Percentiles rank a stretch among this genome's conserved stretches.
Conservation (phyloP, 2,329 filamentous ascomycete species). For the Alternaria sp. region DNA sequence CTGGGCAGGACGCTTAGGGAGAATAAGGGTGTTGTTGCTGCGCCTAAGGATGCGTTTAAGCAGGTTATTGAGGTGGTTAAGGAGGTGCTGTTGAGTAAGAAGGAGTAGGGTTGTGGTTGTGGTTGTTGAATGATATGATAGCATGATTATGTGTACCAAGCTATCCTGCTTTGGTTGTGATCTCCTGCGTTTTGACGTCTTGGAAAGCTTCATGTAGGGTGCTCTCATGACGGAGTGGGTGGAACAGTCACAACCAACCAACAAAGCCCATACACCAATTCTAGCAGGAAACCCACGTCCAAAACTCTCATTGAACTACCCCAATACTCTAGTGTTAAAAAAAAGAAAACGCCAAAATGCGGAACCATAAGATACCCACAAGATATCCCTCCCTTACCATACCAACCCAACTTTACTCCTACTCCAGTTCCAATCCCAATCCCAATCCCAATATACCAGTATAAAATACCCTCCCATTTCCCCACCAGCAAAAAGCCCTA, state of each 20-base stretch:
- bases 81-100: constrained; percentile 70
- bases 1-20: constrained; percentile 82
- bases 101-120: constrained; percentile 13
- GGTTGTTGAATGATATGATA: neutral
- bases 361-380: neutral
- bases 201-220: neutral
- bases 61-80: constrained; percentile 82
- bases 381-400: neutral
- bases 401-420: neutral
- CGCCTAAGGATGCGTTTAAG: constrained; percentile 75
- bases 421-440: neutral
- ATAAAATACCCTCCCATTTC: neutral
- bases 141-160: neutral
- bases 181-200: fast-evolving
- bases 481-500: neutral
- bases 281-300: neutral
- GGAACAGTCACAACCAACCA: neutral
- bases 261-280: neutral
- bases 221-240: neutral
- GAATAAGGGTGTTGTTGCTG: constrained; percentile 94
- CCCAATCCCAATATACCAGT: neutral
- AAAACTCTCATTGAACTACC: neutral
- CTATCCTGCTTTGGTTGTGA: neutral
- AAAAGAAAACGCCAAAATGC: neutral
- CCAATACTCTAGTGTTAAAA: neutral